phyloP scores from a whole-genome alignment of 2,329 filamentous ascomycete species.

The Botrytis sinoallii region DNA sequence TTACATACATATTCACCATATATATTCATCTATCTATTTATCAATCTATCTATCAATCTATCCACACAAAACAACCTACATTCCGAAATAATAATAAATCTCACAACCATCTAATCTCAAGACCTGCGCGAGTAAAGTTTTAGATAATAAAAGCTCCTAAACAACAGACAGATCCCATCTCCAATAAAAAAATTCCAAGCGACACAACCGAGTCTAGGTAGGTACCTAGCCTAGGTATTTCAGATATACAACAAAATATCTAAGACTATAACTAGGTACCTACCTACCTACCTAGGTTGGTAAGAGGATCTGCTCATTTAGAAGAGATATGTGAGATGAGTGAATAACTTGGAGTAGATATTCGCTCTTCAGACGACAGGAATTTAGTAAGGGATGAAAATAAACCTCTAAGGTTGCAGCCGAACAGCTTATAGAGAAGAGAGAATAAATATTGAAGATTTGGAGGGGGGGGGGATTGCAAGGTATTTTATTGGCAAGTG shows the following conservation, averaged over 20 bases:
- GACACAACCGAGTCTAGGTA: background rate
- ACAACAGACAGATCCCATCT: too few relatives aligned
- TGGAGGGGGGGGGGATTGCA: background rate
- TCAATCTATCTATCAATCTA: too few relatives aligned
- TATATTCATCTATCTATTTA: too few relatives aligned
- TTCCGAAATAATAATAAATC: too few relatives aligned
- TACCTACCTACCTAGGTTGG: too few relatives aligned
- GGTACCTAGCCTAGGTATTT: background rate
- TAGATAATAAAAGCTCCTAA: too few relatives aligned
- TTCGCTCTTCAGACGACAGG: background rate
- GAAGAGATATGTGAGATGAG: background rate
- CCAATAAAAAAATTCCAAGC: background rate
- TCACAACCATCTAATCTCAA: too few relatives aligned
- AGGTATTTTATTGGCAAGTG: background rate
- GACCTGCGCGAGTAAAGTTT: too few relatives aligned
- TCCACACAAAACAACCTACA: too few relatives aligned
- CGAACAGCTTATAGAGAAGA: background rate
- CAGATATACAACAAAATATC: background rate
- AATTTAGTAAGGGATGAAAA: background rate
- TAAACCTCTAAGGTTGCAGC: background rate
- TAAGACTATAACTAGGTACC: too few relatives aligned
- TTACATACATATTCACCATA: too few relatives aligned
- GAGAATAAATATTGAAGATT: background rate
- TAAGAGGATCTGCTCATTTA: background rate
- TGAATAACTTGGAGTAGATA: background rate